Evolutionary conservation across 352 stramenopile species (phyloP), one percentile per base, ranked within the genome.

Genomic region (Phytophthora aleatoria): DNA sequence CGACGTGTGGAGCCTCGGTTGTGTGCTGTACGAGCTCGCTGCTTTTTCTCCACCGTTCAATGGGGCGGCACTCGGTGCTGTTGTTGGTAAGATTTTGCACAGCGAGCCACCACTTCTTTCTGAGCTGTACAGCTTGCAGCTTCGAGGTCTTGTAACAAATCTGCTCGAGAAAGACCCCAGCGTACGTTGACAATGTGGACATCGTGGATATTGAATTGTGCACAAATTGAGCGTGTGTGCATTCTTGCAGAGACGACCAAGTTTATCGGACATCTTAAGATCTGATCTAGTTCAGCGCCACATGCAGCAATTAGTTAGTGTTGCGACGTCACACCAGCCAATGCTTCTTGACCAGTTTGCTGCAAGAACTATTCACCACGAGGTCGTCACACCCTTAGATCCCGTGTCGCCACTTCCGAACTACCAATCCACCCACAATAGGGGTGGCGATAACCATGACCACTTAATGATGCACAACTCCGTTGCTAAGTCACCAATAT

Each of bases 1-100:
- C 51, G 89, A 97, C 55, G 66, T 96, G 0, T 96, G 89, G 88
- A 89, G 83, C 35, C 69, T 97, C 16, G 89, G 88, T 1, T 97
- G 89, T 43, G 66, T 97, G 11, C 43, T 96, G n/a, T 89, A 92
- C 57, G 87, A 97, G 51, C 67, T 96, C 8, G 71, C 81, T 6
- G 72, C 76, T 7, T 68, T 83, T 28, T 61, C 67, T 15, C 76
- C 84, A 6, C 86, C 88, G 3, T 96, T 95, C 53, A 63, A 67
- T 11, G 85, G 70, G 11, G 77, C 73, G 11, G 85, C 85, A 0
- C 44, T 94, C 20, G 81, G 76, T 1, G 63, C 81, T 1, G 71
- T 96, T 12, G 73, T 95, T 27, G 65, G 79, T 26, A 79, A 87
- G 47, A 85, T 89, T 35, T 33, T 88, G 0, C 54, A 73, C 38